Percentiles rank a stretch among this genome's conserved stretches.
phyloP scores from a whole-genome alignment of 371 early-diverging fungal genomes.

The Batrachochytrium dendrobatidis region DNA sequence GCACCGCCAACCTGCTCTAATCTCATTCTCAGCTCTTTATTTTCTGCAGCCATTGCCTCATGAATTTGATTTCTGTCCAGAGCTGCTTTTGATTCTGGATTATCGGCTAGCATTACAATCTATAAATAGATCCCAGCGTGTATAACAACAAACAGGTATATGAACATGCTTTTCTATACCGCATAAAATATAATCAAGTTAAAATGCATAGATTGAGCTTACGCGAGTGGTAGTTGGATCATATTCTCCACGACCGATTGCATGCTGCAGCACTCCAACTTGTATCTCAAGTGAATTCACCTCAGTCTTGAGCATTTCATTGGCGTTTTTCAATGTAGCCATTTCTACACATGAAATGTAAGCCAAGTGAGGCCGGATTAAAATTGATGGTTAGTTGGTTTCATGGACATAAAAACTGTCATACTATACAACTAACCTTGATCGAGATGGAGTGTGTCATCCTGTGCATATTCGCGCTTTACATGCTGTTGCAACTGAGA shows the following conservation, averaged over 20 bases:
- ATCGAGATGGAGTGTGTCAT: neutral
- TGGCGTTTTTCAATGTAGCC: constrained; percentile 12
- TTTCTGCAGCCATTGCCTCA: constrained; percentile 53
- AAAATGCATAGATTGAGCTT: constrained; percentile 1
- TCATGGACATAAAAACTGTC: neutral
- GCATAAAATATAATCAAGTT: too few species aligned
- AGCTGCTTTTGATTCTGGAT: constrained; percentile 59
- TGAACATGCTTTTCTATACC: neutral
- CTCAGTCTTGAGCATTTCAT: constrained; percentile 25
- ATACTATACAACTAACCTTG: neutral
- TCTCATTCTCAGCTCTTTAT: constrained; percentile 37
- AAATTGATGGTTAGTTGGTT: too few species aligned
- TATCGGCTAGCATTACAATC: constrained; percentile 62
- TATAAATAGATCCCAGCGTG: neutral
- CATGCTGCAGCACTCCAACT: constrained; percentile 43
- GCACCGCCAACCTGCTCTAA: too few species aligned
- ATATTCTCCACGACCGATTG: constrained; percentile 59
- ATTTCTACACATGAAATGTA: too few species aligned
- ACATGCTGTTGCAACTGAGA: constrained; percentile 6
- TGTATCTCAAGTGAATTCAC: constrained; percentile 22
- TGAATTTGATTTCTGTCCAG: constrained; percentile 59
- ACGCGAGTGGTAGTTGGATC: constrained; percentile 45
- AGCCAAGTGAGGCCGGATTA: too few species aligned
- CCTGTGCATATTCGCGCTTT: neutral
- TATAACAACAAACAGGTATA: too few species aligned